Evolutionary conservation across 2,329 filamentous ascomycete species (phyloP).

Genomic region (Parastagonospora avenae): DNA sequence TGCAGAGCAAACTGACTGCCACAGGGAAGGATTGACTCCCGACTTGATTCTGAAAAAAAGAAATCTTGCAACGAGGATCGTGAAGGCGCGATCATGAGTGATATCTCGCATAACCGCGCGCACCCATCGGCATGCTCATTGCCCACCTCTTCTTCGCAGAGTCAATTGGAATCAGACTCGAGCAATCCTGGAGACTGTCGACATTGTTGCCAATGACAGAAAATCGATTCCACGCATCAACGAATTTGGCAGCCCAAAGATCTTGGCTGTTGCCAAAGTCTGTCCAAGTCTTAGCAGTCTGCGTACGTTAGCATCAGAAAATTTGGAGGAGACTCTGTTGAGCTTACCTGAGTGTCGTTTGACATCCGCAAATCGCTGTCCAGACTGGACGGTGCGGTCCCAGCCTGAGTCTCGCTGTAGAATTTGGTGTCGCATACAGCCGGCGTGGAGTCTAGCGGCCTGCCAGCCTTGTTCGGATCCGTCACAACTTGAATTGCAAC

Average conservation of each 20-base stretch:
- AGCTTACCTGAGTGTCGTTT: slow-evolving; percentile 21
- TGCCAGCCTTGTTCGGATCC: slow-evolving; percentile 27
- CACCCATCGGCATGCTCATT: slow-evolving; percentile 8
- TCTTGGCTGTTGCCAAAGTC: slow-evolving; percentile 19
- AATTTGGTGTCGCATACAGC: slow-evolving; percentile 33
- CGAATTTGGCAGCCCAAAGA: slow-evolving; percentile 26
- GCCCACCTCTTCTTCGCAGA: slow-evolving; percentile 1
- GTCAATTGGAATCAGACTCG: slow-evolving; percentile 16
- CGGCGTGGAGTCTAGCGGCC: slow-evolving; percentile 36
- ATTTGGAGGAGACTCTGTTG: no score
- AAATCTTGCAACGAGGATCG: not conserved
- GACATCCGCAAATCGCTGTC: slow-evolving; percentile 27
- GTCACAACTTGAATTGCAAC: slow-evolving; percentile 32
- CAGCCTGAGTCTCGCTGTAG: slow-evolving; percentile 34
- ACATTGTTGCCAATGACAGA: slow-evolving; percentile 28
- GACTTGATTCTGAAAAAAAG: not conserved
- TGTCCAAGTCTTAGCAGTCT: slow-evolving; percentile 24
- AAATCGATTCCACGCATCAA: slow-evolving; percentile 27
- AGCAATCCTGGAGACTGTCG: slow-evolving; percentile 26
- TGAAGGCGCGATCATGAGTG: not conserved
- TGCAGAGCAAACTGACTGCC: not conserved
- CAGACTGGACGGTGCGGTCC: slow-evolving; percentile 31
- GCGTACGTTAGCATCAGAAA: not conserved
- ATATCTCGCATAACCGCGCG: slow-evolving; percentile 1
- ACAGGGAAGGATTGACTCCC: not conserved